Conservation (phyloP, 495 filamentous ascomycete species). For the Parmelia sp. region DNA sequence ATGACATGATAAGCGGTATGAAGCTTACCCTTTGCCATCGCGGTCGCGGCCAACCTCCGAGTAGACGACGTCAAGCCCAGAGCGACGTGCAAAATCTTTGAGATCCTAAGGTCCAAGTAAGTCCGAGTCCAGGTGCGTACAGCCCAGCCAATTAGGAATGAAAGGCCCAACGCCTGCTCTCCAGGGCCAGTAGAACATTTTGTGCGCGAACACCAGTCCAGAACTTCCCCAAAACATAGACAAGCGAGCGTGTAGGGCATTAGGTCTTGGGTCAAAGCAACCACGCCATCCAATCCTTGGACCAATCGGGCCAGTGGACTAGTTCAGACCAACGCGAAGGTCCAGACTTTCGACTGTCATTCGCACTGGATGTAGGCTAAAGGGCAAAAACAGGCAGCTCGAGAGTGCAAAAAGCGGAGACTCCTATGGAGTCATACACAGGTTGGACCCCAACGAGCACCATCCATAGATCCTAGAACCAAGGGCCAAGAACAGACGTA, state of each 20-base stretch:
- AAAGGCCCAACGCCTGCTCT: slow-evolving; percentile 26
- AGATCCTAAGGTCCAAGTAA: slow-evolving; percentile 80
- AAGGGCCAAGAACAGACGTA: slow-evolving; percentile 23
- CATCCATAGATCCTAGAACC: slow-evolving; percentile 13
- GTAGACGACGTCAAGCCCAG: slow-evolving; percentile 95
- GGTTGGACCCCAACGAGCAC: slow-evolving; percentile 15
- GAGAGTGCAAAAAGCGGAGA: background rate
- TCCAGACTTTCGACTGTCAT: slow-evolving; percentile 9
- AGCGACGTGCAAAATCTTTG: slow-evolving; percentile 98
- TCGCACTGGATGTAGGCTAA: slow-evolving; percentile 5
- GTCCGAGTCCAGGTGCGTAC: slow-evolving; percentile 45
- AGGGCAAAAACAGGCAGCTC: background rate
- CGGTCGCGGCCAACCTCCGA: slow-evolving; percentile 92
- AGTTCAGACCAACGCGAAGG: slow-evolving; percentile 2
- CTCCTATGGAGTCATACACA: slow-evolving; percentile 8
- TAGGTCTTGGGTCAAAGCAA: slow-evolving; percentile 7
- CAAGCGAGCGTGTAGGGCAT: slow-evolving; percentile 7
- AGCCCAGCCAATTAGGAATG: slow-evolving; percentile 29
- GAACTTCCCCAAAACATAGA: slow-evolving; percentile 7
- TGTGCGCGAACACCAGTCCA: slow-evolving; percentile 13
- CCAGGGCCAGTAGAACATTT: slow-evolving; percentile 27
- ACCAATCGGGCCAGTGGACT: slow-evolving; percentile 7
- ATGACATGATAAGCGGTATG: slow-evolving; percentile 5
- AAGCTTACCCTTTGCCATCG: slow-evolving; percentile 82
- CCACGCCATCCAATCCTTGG: slow-evolving; percentile 4